phyloP scores from a whole-genome alignment of 306 rosid genomes.

The Fagus crenata region DNA sequence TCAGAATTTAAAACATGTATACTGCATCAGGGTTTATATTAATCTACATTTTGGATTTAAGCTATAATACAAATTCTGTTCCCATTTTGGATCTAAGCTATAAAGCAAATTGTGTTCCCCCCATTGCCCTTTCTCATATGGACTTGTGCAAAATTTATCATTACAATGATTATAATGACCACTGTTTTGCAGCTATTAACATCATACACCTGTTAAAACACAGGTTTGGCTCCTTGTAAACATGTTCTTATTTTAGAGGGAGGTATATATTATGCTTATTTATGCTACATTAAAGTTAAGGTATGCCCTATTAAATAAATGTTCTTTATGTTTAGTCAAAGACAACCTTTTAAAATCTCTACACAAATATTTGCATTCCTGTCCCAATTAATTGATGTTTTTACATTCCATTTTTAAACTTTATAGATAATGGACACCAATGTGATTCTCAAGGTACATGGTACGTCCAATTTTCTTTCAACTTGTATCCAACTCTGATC shows the following conservation, averaged over 20 bases:
- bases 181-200: background rate
- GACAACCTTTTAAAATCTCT: background rate
- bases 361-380: background rate
- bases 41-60: background rate
- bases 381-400: no score
- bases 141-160: background rate
- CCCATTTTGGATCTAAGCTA: background rate
- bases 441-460: background rate
- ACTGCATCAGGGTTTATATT: background rate
- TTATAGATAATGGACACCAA: no score
- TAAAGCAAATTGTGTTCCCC: background rate
- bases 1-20: background rate
- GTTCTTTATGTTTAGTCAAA: background rate
- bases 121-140: background rate
- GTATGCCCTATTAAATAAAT: background rate
- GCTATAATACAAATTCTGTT: background rate
- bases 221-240: background rate
- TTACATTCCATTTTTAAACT: no score
- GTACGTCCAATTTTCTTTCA: background rate
- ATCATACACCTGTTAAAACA: background rate
- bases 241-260: background rate
- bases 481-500: background rate
- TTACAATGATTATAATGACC: background rate
- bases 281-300: background rate
- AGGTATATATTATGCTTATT: background rate